Evolutionary conservation across 1,284 basidiomycete genomes (phyloP), one percentile per base, ranked within the genome.

Genomic region (Malassezia equina): DNA sequence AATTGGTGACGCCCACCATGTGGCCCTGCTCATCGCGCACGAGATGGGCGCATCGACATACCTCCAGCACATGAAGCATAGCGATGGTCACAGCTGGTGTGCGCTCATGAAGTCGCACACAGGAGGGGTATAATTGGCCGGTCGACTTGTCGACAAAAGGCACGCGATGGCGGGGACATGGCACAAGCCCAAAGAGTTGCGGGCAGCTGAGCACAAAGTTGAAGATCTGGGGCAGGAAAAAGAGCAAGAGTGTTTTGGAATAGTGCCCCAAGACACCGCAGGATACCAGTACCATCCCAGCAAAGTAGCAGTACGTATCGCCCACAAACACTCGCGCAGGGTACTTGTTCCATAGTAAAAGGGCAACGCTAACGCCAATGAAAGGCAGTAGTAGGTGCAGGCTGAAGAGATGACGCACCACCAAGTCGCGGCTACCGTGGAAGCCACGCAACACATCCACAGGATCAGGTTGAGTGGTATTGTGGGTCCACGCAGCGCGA

Each of bases 151-250:
- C 55, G 12, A 57, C 43, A 27, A 31, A 81, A 49, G 94, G 94
- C 13, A 99, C 80, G 27, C 94, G 82, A 77, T 98, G 94, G 40
- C 94, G 79, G 2, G 94, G 94, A 69, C 90, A 95, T 0, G 86
- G 86, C 7, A 98, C 87, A 8, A 99, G 75, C 1, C 88, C 87
- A 69, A 96, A 96, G 1, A 99, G 78, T 73, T 99, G 94, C 3
- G 94, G 94, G 64, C 86, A 88, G 21, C 90, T 94, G 33, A 96
- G 79, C 39, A 95, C 48, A 69, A 99, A 99, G 76, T 99, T 98
- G 82, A 96, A 88, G 60, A 95, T 86, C 73, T 99, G 94, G 4
- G 94, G 94, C 29, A 95, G 80, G 79, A 98, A 98, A 80, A 99
- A 96, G 25, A 98, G 79, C 47, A 96, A 80, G 4, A 99, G 78